Conservation (phyloP, 1,284 basidiomycete species). For the Boletus albobrunnescens region DNA sequence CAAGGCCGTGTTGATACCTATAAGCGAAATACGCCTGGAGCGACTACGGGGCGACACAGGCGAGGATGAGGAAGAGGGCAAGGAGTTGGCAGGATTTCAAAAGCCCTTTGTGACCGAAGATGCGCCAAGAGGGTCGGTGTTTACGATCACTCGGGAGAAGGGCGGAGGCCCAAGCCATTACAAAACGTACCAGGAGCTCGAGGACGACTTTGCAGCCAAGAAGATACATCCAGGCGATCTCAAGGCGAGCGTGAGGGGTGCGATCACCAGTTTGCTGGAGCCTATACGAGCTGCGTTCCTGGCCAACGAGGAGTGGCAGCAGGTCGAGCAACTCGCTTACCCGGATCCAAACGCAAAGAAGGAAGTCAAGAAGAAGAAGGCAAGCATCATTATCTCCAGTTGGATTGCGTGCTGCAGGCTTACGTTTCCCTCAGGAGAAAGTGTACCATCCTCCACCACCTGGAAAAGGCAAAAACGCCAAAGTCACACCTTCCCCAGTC, state of each 20-base stretch:
- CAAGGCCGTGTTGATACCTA: conserved; percentile 85
- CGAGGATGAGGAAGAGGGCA: conserved; percentile 40
- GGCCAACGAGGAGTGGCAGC: conserved; percentile 78
- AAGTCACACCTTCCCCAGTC: conserved; percentile 3
- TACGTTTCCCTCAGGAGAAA: conserved; percentile 49
- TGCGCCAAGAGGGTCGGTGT: conserved; percentile 81
- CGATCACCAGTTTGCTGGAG: conserved; percentile 73
- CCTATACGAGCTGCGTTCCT: conserved; percentile 82
- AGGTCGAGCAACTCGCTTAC: conserved; percentile 79
- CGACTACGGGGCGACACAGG: conserved; percentile 41
- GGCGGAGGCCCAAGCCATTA: conserved; percentile 86
- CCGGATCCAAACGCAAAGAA: conserved; percentile 69
- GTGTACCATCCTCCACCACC: conserved; percentile 77
- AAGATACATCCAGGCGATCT: conserved; percentile 88
- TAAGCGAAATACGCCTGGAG: conserved; percentile 72
- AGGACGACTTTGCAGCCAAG: conserved; percentile 74
- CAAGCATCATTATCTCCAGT: conserved; percentile 15
- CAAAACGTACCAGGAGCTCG: conserved; percentile 59
- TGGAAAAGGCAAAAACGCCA: conserved; percentile 62
- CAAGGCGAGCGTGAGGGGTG: conserved; percentile 78
- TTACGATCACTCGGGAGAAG: conserved; percentile 69
- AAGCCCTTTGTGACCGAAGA: conserved; percentile 60
- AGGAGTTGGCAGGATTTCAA: conserved; percentile 37
- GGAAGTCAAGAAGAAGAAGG: conserved; percentile 63
- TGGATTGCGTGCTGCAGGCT: not conserved